Evolutionary conservation across 371 early-diverging fungal genomes (phyloP), one percentile per base, ranked within the genome.

Genomic region (Catenaria anguillulae): DNA sequence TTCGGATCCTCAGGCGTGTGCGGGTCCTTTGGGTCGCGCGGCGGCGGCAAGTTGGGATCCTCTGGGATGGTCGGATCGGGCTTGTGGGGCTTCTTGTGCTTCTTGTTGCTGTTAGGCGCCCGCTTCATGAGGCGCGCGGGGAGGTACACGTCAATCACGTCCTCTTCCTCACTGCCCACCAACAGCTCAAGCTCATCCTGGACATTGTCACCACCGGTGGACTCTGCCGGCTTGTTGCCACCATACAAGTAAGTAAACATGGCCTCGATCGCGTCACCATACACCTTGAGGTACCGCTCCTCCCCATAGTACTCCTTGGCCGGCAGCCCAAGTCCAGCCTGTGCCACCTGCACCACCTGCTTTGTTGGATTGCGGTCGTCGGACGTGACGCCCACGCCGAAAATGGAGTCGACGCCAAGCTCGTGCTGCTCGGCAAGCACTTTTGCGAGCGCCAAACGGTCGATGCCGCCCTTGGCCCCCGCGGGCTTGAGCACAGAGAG

Each of bases 281-380:
- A 73, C 4, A 75, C 64, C 0, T 66, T 36, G 15, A 70, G 54
- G 12, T 70, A 70, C 8, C 72, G 62, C 10, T 70, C 60, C 26
- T 81, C 77, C 19, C 64, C 59, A 59, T 82, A 83, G 37, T 83
- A 82, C 23, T 75, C 74, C 26, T 80, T 81, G 52, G 78, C 74
- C 8, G 81, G 80, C 50, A 83, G 65, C 21, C 79, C 75, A 26
- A 80, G 54, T 1, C 80, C 79, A n/a, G 70, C 64, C 66, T 83
- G 82, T 12, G 55, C 63, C 1, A 83, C 48, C 24, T 69, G 66
- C 23, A 83, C 56, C 3, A 73, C 64, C 55, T 75, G 71, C 0
- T 62, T 50, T 8, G 68, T 67, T 19, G 83, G 83, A 37, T 80
- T 67, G 46, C 74, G 74, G 55, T 67, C 64, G 63, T 83, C 84